Conservation (phyloP, 2,329 filamentous ascomycete genomes). For the Cladosporium sp. region DNA sequence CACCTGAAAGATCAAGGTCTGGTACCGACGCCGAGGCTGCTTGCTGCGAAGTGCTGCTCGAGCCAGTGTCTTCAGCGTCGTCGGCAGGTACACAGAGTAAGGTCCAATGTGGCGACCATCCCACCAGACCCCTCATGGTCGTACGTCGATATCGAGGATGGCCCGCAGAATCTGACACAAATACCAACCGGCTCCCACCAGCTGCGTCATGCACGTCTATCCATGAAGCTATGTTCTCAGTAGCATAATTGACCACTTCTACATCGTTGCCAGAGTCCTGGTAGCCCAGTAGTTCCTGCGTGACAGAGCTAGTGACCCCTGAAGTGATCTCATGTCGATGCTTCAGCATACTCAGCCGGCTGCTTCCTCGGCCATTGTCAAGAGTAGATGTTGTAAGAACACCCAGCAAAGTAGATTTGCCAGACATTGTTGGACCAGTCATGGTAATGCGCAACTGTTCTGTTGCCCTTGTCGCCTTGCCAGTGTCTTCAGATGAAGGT, state of each 20-base stretch:
- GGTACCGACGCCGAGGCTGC: conserved; percentile 34
- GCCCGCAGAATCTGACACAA: conserved; percentile 88
- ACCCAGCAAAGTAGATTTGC: conserved; percentile 87
- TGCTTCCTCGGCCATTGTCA: conserved; percentile 90
- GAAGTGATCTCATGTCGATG: conserved; percentile 91
- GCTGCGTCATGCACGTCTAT: conserved; percentile 83
- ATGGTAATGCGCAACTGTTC: conserved; percentile 83
- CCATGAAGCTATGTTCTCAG: conserved; percentile 86
- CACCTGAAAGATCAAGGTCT: conserved; percentile 68
- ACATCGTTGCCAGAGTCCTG: conserved; percentile 30
- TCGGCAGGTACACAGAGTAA: conserved; percentile 82
- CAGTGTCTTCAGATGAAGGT: not conserved
- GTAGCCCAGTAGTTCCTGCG: conserved; percentile 91
- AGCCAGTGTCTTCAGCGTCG: conserved; percentile 52
- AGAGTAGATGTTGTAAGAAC: conserved; percentile 81
- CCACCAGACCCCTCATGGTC: conserved; percentile 82
- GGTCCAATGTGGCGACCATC: conserved; percentile 94
- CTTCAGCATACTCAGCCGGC: conserved; percentile 79
- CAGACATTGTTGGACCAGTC: conserved; percentile 82
- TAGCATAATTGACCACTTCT: conserved; percentile 74
- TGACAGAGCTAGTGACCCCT: conserved; percentile 88
- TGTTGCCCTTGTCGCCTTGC: conserved; percentile 31
- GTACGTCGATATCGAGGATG: conserved; percentile 86
- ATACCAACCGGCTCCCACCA: conserved; percentile 70
- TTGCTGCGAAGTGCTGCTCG: conserved; percentile 34